Conservation (phyloP, 495 filamentous ascomycete genomes). For the Aspergillus campestris region DNA sequence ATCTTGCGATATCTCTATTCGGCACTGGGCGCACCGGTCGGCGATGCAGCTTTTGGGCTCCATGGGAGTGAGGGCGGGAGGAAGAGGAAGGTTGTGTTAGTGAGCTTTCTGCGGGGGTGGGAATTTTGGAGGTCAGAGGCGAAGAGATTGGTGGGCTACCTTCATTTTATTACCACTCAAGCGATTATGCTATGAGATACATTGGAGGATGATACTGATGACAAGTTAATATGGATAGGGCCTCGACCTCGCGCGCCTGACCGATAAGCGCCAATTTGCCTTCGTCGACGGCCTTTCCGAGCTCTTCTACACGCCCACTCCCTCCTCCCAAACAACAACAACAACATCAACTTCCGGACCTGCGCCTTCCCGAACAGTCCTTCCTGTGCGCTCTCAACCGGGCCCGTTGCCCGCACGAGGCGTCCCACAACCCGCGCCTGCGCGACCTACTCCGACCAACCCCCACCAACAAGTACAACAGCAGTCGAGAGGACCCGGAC, state of each 20-base stretch:
- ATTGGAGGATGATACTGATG: neutral
- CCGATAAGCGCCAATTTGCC: constrained; percentile 47
- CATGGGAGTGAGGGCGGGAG: constrained; percentile 16
- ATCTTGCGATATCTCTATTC: constrained; percentile 55
- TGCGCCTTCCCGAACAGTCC: constrained; percentile 19
- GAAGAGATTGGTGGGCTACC: constrained; percentile 46
- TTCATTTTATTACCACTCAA: neutral
- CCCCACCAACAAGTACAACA: neutral
- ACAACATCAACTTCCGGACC: constrained; percentile 4
- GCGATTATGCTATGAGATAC: no score
- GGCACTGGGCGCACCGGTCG: constrained; percentile 30
- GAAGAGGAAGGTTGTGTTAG: constrained; percentile 55
- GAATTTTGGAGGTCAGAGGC: constrained; percentile 65
- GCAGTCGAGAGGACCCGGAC: constrained; percentile 14
- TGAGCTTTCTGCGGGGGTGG: constrained; percentile 69
- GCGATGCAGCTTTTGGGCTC: constrained; percentile 13
- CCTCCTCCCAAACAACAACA: constrained; percentile 1
- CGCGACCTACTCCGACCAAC: constrained; percentile 1
- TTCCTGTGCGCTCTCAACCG: constrained; percentile 25
- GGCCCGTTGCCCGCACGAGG: constrained; percentile 21
- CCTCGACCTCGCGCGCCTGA: constrained; percentile 57
- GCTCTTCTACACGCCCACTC: constrained; percentile 35
- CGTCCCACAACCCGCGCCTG: constrained; percentile 6
- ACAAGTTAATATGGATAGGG: constrained; percentile 40
- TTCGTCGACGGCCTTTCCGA: constrained; percentile 67